Percentiles rank a stretch among this genome's conserved stretches.
Conservation (phyloP, 1,284 basidiomycete genomes). For the Tilletia caries region DNA sequence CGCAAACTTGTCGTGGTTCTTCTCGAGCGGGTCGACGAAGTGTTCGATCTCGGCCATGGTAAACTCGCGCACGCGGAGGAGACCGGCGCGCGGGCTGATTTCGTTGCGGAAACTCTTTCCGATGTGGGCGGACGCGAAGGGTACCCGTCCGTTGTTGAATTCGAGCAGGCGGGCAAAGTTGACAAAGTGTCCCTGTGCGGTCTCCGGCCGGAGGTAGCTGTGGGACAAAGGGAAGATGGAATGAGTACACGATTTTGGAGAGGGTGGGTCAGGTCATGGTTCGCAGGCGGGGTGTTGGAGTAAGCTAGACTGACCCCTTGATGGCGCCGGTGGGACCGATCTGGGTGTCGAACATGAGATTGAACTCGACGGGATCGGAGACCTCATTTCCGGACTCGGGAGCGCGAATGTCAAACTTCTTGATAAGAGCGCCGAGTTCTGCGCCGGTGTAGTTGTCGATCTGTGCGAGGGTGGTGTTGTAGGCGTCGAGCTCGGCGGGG, state of each 20-base stretch:
- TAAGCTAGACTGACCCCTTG: constrained; percentile 63
- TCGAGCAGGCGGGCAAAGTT: constrained; percentile 96
- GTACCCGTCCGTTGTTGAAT: constrained; percentile 94
- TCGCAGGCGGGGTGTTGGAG: too few species aligned
- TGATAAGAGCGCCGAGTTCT: constrained; percentile 82
- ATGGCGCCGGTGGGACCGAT: constrained; percentile 97
- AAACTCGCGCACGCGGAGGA: constrained; percentile 96
- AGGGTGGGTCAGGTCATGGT: too few species aligned
- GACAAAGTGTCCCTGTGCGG: constrained; percentile 97
- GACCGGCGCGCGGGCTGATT: constrained; percentile 91
- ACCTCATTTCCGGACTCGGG: constrained; percentile 91
- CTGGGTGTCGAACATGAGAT: constrained; percentile 95
- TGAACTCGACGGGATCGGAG: constrained; percentile 89
- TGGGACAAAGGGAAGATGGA: not conserved
- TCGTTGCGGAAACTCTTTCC: constrained; percentile 97
- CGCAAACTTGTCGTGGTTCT: constrained; percentile 77
- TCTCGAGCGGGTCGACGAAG: constrained; percentile 92
- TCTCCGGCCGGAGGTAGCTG: constrained; percentile 87
- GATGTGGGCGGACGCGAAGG: constrained; percentile 96
- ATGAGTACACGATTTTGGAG: too few species aligned
- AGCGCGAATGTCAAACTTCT: constrained; percentile 76
- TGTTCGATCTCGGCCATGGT: constrained; percentile 99
- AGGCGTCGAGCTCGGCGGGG: constrained; percentile 72
- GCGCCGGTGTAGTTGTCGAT: constrained; percentile 92
- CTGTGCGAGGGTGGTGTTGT: constrained; percentile 80